Conservation (phyloP, 768 basidiomycete genomes). For the Lanmaoa rubissima region DNA sequence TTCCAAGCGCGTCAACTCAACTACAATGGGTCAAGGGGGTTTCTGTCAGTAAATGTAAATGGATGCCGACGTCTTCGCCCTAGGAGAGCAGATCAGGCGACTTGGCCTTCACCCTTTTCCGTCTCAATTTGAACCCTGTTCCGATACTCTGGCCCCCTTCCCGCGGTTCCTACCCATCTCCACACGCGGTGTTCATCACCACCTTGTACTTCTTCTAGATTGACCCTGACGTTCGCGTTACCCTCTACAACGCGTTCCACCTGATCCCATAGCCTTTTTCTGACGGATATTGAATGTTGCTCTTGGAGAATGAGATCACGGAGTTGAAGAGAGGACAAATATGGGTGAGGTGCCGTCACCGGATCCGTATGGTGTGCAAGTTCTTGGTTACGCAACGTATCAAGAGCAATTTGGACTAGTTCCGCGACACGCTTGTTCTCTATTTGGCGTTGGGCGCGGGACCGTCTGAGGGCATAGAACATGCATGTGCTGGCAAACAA, state of each 20-base stretch:
- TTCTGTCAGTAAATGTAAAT: constrained; percentile 14
- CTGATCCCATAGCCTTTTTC: constrained; percentile 72
- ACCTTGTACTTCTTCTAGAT: constrained; percentile 77
- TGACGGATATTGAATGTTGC: constrained; percentile 67
- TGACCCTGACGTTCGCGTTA: constrained; percentile 86
- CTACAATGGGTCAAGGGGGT: constrained; percentile 26
- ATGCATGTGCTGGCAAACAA: constrained; percentile 25
- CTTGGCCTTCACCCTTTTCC: constrained; percentile 27
- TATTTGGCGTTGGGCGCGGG: constrained; percentile 47
- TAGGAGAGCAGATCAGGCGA: constrained; percentile 20
- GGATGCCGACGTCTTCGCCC: constrained; percentile 13
- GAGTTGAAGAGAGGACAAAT: constrained; percentile 82
- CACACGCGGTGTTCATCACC: constrained; percentile 90
- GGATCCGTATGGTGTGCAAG: constrained; percentile 81
- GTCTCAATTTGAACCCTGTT: constrained; percentile 32
- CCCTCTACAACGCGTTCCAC: constrained; percentile 86
- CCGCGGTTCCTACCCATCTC: constrained; percentile 77
- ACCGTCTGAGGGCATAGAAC: constrained; percentile 24
- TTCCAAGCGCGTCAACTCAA: constrained; percentile 12
- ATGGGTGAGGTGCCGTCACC: constrained; percentile 67
- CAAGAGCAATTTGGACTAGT: constrained; percentile 77
- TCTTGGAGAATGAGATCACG: constrained; percentile 83
- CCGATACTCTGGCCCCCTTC: constrained; percentile 33
- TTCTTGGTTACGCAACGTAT: constrained; percentile 80
- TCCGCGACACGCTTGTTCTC: constrained; percentile 67